Conservation (phyloP, 306 rosid genomes). For the Comarum palustre region DNA sequence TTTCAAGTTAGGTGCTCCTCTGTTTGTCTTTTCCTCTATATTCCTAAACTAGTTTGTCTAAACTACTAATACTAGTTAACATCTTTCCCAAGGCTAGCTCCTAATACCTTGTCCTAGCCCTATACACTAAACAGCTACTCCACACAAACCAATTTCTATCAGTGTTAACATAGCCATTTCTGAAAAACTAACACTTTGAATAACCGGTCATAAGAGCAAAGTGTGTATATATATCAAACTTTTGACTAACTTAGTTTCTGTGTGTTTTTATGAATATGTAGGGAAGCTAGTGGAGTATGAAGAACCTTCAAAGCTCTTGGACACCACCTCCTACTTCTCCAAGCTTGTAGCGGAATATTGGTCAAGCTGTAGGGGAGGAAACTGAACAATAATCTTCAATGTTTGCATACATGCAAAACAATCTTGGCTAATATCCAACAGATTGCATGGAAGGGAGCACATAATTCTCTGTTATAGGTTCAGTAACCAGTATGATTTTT, state of each 20-base stretch:
- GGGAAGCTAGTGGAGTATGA: slow-evolving; percentile 73
- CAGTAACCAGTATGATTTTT: not conserved
- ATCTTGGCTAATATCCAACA: not conserved
- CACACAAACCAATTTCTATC: no score
- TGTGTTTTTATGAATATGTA: slow-evolving; percentile 8
- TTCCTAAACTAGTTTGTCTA: no score
- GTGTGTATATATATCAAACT: not conserved
- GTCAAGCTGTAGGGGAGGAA: slow-evolving; percentile 56
- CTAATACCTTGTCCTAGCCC: no score
- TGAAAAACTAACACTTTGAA: no score
- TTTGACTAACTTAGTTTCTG: not conserved
- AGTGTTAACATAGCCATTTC: no score
- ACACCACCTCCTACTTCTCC: slow-evolving; percentile 60
- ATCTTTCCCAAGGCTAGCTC: no score
- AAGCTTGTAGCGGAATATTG: slow-evolving; percentile 80
- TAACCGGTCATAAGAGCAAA: not conserved
- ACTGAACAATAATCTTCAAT: slow-evolving; percentile 9
- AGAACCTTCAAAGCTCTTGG: slow-evolving; percentile 61
- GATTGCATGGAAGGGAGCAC: not conserved
- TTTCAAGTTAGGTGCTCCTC: no score
- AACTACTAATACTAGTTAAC: no score
- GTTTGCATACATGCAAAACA: not conserved
- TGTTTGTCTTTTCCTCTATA: no score
- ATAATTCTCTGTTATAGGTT: not conserved
- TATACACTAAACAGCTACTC: no score